A percentile compares a stretch with the other conserved stretches of the same genome.
Evolutionary conservation across 2,329 filamentous ascomycete genomes (phyloP).

Genomic region (Westerdykella ornata): DNA sequence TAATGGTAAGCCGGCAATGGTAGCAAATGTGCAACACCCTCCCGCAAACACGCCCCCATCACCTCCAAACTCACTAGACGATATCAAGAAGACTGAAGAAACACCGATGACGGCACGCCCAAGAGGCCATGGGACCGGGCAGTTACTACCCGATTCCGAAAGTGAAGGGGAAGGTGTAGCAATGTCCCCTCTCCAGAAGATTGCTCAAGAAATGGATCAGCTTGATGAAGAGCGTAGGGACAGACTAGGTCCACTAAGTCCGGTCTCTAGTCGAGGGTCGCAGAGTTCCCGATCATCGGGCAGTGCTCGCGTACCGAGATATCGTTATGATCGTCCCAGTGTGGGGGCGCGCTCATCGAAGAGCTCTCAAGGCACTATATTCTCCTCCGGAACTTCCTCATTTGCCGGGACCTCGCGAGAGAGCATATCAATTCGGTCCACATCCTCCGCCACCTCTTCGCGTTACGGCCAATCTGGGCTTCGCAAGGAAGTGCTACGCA

Average conservation of each 20-base stretch:
- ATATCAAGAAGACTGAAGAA: constrained; percentile 45
- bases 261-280: constrained; percentile 61
- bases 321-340: constrained; percentile 44
- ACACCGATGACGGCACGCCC: constrained; percentile 28
- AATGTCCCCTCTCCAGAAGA: constrained; percentile 66
- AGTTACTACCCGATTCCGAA: constrained; percentile 49
- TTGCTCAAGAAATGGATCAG: constrained; percentile 64
- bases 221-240: constrained; percentile 56
- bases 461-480: constrained; percentile 58
- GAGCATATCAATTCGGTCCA: constrained; percentile 51
- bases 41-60: constrained; percentile 72
- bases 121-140: constrained; percentile 20
- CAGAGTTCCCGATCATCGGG: constrained; percentile 49
- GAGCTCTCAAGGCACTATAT: constrained; percentile 55
- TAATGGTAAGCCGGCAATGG: constrained; percentile 58
- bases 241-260: constrained; percentile 60
- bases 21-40: constrained; percentile 80
- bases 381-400: constrained; percentile 59
- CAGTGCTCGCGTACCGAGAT: constrained; percentile 39
- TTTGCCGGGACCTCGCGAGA: constrained; percentile 41
- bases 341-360: constrained; percentile 21
- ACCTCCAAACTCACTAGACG: constrained; percentile 73
- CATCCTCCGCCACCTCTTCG: constrained; percentile 46
- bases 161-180: constrained; percentile 55
- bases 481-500: constrained; percentile 71